These are phyloP conservation scores for Fennellomyces sp. DNA, from an alignment of 371 early-diverging fungal genomes.

Conservation along the genomic window DNA sequence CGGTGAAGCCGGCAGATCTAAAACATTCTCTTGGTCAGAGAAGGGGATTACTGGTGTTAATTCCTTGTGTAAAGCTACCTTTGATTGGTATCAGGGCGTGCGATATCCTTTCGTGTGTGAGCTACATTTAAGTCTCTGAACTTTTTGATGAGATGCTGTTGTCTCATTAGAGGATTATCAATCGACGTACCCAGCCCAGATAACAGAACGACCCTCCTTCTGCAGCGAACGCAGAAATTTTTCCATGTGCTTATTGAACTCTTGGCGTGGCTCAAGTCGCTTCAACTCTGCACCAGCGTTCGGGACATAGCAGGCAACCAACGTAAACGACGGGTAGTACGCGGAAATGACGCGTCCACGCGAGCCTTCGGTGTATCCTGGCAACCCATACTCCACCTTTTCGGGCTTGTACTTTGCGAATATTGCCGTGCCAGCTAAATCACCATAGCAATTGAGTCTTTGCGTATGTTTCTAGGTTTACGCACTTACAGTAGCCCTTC, in stretches of 20 bases:
- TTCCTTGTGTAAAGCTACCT: constrained; percentile 25
- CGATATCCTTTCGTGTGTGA: constrained; percentile 80
- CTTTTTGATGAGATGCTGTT: no score
- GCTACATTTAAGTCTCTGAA: constrained; percentile 87
- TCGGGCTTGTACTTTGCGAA: constrained; percentile 81
- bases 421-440: constrained; percentile 73
- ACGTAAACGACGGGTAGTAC: constrained; percentile 66
- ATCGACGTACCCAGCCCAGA: constrained; percentile 76
- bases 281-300: constrained; percentile 82
- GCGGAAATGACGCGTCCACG: constrained; percentile 81
- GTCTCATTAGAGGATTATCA: no score
- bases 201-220: constrained; percentile 68
- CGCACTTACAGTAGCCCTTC: constrained; percentile 75
- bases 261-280: constrained; percentile 62
- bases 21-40: constrained; percentile 1
- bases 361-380: constrained; percentile 46
- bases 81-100: constrained; percentile 79
- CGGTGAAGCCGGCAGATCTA: constrained; percentile 84
- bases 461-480: not conserved
- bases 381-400: constrained; percentile 65
- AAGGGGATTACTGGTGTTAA: no score
- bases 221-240: constrained; percentile 72
- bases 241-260: constrained; percentile 74
- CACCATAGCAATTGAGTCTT: no score
- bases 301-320: constrained; percentile 82